Conservation (phyloP, 2,329 filamentous ascomycete genomes). For the Aspergillus sp. region DNA sequence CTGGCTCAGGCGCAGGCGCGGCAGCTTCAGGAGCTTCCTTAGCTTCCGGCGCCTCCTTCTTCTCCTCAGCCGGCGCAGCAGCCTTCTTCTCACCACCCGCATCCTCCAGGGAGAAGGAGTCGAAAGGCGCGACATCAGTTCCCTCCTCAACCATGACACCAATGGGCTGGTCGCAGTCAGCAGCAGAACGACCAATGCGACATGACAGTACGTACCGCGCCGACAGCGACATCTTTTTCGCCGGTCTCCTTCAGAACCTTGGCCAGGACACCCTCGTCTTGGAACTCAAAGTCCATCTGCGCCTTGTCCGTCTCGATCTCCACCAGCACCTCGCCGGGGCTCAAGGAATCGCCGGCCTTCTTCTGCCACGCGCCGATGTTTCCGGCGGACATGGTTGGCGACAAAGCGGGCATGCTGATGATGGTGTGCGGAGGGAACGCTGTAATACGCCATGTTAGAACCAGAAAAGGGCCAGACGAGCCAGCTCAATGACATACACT, state of each 20-base stretch:
- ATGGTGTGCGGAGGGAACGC: conserved; percentile 91
- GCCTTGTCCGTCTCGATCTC: conserved; percentile 99
- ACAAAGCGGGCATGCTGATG: conserved; percentile 96
- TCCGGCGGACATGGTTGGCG: conserved; percentile 92
- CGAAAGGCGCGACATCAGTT: conserved; percentile 76
- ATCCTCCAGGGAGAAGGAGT: conserved; percentile 77
- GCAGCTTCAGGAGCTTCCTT: conserved; percentile 38
- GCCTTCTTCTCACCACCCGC: conserved; percentile 77
- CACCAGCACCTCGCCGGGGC: conserved; percentile 87
- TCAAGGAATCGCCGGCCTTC: conserved; percentile 79
- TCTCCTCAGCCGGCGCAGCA: conserved; percentile 51
- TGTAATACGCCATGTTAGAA: conserved; percentile 34
- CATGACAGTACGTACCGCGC: conserved; percentile 62
- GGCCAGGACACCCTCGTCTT: conserved; percentile 92
- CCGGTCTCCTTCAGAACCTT: conserved; percentile 90
- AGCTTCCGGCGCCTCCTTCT: conserved; percentile 51
- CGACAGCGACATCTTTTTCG: conserved; percentile 87
- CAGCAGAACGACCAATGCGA: conserved; percentile 2
- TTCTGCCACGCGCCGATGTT: conserved; percentile 98
- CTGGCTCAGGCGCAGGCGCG: conserved; percentile 46
- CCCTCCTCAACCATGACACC: conserved; percentile 91
- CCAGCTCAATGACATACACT: conserved; percentile 47
- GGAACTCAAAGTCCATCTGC: conserved; percentile 99
- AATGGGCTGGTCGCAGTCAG: conserved; percentile 61
- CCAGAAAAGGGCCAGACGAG: conserved; percentile 9